Evolutionary conservation across 768 basidiomycete genomes (phyloP).

Genomic region (Termitomyces sp.): DNA sequence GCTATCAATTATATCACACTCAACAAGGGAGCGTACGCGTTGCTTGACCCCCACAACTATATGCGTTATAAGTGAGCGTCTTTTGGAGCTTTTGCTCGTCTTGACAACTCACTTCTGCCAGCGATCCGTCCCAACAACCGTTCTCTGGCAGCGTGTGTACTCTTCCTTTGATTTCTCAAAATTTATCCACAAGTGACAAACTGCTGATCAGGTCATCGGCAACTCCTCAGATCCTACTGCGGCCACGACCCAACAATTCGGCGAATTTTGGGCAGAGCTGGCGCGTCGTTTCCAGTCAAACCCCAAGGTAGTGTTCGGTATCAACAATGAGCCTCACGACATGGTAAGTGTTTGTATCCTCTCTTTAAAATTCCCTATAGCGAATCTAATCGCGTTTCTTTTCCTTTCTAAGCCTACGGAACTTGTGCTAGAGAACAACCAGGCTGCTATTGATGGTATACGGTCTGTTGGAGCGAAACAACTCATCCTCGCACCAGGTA

Average conservation of each 20-base stretch:
- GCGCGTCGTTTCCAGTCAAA: constrained; percentile 36
- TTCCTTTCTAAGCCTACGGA: constrained; percentile 31
- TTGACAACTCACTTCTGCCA: constrained; percentile 7
- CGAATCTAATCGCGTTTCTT: not conserved
- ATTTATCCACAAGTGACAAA: no score
- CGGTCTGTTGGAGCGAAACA: constrained; percentile 35
- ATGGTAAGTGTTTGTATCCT: constrained; percentile 29
- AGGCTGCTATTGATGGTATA: constrained; percentile 41
- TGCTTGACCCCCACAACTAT: constrained; percentile 45
- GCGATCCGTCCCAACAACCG: constrained; percentile 41
- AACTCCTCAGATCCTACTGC: constrained; percentile 39
- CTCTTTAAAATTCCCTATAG: not conserved
- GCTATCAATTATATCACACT: constrained; percentile 40
- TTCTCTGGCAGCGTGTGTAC: constrained; percentile 36
- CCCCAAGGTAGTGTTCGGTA: constrained; percentile 41
- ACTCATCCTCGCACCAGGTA: constrained; percentile 43
- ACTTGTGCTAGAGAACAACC: constrained; percentile 37
- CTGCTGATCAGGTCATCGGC: constrained; percentile 36
- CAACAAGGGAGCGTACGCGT: constrained; percentile 36
- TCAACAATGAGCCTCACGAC: constrained; percentile 45
- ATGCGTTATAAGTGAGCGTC: constrained; percentile 41
- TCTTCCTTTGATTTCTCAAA: not conserved
- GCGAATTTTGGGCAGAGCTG: constrained; percentile 38
- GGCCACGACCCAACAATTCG: constrained; percentile 40
- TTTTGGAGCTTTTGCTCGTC: not conserved